Evolutionary conservation across 305 asterid species (phyloP), one percentile per base, ranked within the genome.

Genomic region (Fraxinus angustifolia): DNA sequence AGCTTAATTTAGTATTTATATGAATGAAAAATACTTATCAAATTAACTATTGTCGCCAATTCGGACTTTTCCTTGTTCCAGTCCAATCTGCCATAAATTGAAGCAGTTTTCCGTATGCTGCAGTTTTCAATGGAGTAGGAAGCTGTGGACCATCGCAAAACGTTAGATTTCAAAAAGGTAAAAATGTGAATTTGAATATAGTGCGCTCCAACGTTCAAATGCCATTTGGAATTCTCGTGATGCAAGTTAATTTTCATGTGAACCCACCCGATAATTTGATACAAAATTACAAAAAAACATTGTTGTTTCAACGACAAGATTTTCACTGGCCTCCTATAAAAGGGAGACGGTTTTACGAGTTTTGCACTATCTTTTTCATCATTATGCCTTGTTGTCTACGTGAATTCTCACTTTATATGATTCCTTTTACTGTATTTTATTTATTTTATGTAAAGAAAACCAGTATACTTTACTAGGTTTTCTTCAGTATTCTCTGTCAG

Each of bases 191-290:
- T 90, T 92, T 89, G 87, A 91, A 94, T 76, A 28, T 80, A 82
- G 89, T 90, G 93, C 98, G 94, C 95, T 93, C 98, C 98, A 93
- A 92, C 93, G 96, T 90, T 90, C 92, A 77, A 84, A 88, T 77
- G 12, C 1, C 81, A 78, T 84, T 87, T 86, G 85, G 86, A 86
- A 77, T 78, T 83, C 97, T 82, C 96, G 98, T 95, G 97, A 76
- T 78, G 81, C 7, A 53, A 0, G n/a, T 19, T 67, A 88, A 75
- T 81, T 77, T 26, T 85, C 98, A 93, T 92, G 98, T 93, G 98
- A 93, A 58, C 14, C 58, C 40, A 36, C 31, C 16, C n/a, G 2
- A 8, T 73, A 50, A 48, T 21, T 73, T 77, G 36, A 28, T 77
- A 12, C 34, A 31, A n/a, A 21, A 53, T 16, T 53, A 53, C 62